Evolutionary conservation across 1,284 basidiomycete genomes (phyloP).

Genomic region (Microbotryum violaceum): DNA sequence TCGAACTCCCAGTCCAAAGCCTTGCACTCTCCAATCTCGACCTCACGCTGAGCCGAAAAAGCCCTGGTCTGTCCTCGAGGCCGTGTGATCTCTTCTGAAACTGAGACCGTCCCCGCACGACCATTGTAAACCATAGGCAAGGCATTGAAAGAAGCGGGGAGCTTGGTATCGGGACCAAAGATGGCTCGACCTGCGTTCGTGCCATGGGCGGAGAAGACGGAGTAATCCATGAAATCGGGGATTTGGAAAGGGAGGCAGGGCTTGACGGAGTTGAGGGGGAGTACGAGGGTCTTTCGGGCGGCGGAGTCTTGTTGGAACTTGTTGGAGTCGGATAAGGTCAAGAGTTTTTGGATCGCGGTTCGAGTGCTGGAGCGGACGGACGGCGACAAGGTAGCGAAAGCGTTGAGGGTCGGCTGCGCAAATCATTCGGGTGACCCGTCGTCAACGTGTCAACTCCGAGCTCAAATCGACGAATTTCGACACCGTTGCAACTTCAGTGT

Average conservation of each 20-base stretch:
- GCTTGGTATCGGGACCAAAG: slow-evolving; percentile 19
- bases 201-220: slow-evolving; percentile 31
- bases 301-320: background rate
- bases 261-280: slow-evolving; percentile 7
- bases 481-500: background rate
- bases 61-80: slow-evolving; percentile 29
- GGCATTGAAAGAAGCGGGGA: slow-evolving; percentile 20
- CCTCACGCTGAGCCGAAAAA: slow-evolving; percentile 11
- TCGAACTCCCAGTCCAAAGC: slow-evolving; percentile 35
- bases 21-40: slow-evolving; percentile 17
- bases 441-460: background rate
- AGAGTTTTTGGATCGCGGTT: slow-evolving; percentile 16
- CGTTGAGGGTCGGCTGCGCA: slow-evolving; percentile 24
- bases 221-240: slow-evolving; percentile 35
- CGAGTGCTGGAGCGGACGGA: slow-evolving; percentile 17
- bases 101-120: slow-evolving; percentile 18
- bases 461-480: background rate
- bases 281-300: slow-evolving; percentile 8
- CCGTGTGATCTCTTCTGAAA: slow-evolving; percentile 6
- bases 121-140: slow-evolving; percentile 35
- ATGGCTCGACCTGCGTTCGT: slow-evolving; percentile 23
- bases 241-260: slow-evolving; percentile 28
- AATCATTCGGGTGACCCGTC: background rate
- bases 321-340: slow-evolving; percentile 9
- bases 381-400: slow-evolving; percentile 17